phyloP scores from a whole-genome alignment of 257 asterid genomes.

The Euphrasia confusa region DNA sequence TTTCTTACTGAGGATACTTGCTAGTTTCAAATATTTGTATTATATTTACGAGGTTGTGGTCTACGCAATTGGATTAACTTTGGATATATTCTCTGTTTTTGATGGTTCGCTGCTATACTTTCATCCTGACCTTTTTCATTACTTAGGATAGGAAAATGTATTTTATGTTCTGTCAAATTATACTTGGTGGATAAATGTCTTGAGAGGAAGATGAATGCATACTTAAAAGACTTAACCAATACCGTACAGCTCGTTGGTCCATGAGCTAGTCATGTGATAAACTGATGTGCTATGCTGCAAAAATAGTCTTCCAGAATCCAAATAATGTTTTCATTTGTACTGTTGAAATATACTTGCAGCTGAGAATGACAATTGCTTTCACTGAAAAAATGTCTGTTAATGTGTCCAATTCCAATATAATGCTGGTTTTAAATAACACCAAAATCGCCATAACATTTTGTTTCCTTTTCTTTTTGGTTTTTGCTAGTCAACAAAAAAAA shows the following conservation, averaged over 20 bases:
- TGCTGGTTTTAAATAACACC: too few species aligned
- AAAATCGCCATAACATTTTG: too few species aligned
- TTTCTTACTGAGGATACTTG: not conserved
- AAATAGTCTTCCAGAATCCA: constrained; percentile 30
- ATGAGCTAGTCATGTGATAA: constrained; percentile 11
- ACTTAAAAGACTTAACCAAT: constrained; percentile 3
- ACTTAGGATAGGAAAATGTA: constrained; percentile 13
- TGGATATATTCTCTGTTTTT: too few species aligned
- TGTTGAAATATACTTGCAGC: too few species aligned
- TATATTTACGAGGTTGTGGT: constrained; percentile 12
- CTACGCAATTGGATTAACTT: not conserved
- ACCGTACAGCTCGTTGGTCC: not conserved
- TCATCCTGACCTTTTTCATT: not conserved
- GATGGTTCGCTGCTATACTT: constrained; percentile 15
- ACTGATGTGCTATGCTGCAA: constrained; percentile 2
- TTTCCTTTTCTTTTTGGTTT: too few species aligned
- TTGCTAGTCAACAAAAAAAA: too few species aligned
- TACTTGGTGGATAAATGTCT: not conserved
- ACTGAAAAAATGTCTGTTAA: too few species aligned
- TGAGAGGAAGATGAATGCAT: constrained; percentile 3
- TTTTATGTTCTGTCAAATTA: not conserved
- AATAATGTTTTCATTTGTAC: constrained; percentile 8
- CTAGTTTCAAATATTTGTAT: not conserved
- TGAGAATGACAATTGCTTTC: too few species aligned
- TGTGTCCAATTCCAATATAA: too few species aligned